phyloP scores from a whole-genome alignment of 1,284 basidiomycete species.

The Bothia castanella region DNA sequence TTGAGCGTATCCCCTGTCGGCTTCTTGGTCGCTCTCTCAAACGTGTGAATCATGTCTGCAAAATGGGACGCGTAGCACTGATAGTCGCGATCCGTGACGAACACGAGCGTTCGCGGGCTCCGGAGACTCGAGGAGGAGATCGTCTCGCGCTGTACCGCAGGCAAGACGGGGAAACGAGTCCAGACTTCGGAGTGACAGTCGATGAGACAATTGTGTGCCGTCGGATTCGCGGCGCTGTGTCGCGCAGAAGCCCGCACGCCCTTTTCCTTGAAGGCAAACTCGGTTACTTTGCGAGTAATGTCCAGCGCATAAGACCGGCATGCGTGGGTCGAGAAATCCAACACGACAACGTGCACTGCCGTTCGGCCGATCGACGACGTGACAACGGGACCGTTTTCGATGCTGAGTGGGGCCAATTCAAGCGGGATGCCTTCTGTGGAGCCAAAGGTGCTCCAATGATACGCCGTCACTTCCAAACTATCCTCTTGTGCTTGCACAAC shows the following conservation, averaged over 20 bases:
- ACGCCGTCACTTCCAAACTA: conserved; percentile 15
- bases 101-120: conserved; percentile 36
- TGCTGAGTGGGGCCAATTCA: conserved; percentile 4
- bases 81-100: conserved; percentile 42
- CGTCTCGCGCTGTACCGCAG: conserved; percentile 49
- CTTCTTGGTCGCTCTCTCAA: conserved; percentile 44
- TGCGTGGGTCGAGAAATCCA: conserved; percentile 32
- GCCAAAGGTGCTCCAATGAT: conserved; percentile 27
- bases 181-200: conserved; percentile 60
- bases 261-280: conserved; percentile 51
- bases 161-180: conserved; percentile 58
- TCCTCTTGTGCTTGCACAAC: conserved; percentile 27
- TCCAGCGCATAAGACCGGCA: conserved; percentile 44
- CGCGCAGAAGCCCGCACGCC: conserved; percentile 14
- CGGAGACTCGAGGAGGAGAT: conserved; percentile 36
- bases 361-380: conserved; percentile 45
- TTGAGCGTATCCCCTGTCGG: conserved; percentile 41
- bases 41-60: conserved; percentile 40
- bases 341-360: conserved; percentile 40
- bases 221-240: conserved; percentile 13
- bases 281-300: conserved; percentile 52
- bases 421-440: conserved; percentile 21
- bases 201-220: conserved; percentile 47
- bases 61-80: conserved; percentile 42
- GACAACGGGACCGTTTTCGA: conserved; percentile 18